A percentile compares a stretch with the other conserved stretches of the same genome.
Evolutionary conservation across 176 grass and related monocot genomes (phyloP).

Genomic region (Tillandsia fasciculata): DNA sequence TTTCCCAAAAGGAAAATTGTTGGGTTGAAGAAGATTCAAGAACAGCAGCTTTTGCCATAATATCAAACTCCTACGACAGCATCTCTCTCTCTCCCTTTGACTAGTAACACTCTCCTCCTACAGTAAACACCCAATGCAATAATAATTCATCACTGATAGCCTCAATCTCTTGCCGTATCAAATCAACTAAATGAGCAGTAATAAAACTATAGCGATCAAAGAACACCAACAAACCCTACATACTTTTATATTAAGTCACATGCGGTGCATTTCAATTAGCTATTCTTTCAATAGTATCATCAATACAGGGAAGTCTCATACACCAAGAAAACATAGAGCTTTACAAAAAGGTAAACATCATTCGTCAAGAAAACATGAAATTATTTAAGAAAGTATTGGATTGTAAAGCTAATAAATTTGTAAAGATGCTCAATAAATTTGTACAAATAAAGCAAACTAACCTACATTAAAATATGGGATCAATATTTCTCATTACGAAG

Average conservation of each 20-base stretch:
- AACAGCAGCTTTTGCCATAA: conserved; percentile 48
- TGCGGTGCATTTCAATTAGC: no score
- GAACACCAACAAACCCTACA: neutral
- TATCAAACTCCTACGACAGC: conserved; percentile 15
- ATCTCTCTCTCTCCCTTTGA: conserved; percentile 10
- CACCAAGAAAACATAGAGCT: conserved; percentile 11
- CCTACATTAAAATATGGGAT: no score
- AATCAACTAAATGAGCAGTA: neutral
- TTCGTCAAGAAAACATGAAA: conserved; percentile 11
- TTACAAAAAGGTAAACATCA: conserved; percentile 3
- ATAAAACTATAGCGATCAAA: neutral
- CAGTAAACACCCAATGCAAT: neutral
- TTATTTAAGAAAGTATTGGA: no score
- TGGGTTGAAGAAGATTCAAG: conserved; percentile 30
- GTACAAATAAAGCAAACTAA: no score
- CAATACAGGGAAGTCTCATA: conserved; percentile 5
- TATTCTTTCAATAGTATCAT: neutral
- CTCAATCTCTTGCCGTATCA: neutral
- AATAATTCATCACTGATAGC: neutral
- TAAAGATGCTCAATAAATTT: no score
- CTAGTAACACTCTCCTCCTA: neutral
- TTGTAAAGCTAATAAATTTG: no score
- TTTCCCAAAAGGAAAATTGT: conserved; percentile 32
- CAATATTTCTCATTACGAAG: no score
- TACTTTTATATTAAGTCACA: no score